Evolutionary conservation across 257 asterid genomes (phyloP), one percentile per base, ranked within the genome.

Genomic region (Petunia secreta): DNA sequence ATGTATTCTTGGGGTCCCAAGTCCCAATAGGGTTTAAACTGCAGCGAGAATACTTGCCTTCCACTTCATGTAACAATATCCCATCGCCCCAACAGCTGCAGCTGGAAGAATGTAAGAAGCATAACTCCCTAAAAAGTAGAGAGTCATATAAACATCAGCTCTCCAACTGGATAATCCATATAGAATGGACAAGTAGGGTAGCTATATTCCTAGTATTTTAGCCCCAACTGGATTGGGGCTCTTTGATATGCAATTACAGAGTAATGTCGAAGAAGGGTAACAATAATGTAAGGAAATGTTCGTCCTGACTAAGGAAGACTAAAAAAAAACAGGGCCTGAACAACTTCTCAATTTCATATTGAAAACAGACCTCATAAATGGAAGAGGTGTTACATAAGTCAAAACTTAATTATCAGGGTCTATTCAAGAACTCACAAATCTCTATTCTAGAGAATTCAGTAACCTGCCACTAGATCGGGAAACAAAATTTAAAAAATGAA

Each of bases 21-120:
- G 80, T 25, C 25, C 25, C 25, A 25, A 25, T 25, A 25, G 75
- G 80, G 13, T 37, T 64, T 79, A 66, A 66, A 60, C 34, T 71
- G 62, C 36, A 63, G 58, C 53, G 73, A 34, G 67, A 80, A 82
- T 59, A 74, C 92, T 88, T 85, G 71, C 97, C 97, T 92, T 91
- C 97, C 97, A 92, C 93, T 92, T 85, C 97, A 92, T 91, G 89
- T 91, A 92, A 79, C 96, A 92, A 83, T 88, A 89, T 75, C 97
- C 97, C 93, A 87, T 79, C n/a, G 96, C 94, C 81, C 97, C 96
- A 74, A 91, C 76, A 80, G 97, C 97, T 58, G 97, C 96, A 78
- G 93, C 89, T 63, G 97, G 97, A 86, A 92, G 85, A 80, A 92
- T 83, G 84, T 91, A 92, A 67, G 97, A 92, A 58, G 87, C 87